Evolutionary conservation across 768 basidiomycete species (phyloP).

Genomic region (Mycena olivaceomarginata): DNA sequence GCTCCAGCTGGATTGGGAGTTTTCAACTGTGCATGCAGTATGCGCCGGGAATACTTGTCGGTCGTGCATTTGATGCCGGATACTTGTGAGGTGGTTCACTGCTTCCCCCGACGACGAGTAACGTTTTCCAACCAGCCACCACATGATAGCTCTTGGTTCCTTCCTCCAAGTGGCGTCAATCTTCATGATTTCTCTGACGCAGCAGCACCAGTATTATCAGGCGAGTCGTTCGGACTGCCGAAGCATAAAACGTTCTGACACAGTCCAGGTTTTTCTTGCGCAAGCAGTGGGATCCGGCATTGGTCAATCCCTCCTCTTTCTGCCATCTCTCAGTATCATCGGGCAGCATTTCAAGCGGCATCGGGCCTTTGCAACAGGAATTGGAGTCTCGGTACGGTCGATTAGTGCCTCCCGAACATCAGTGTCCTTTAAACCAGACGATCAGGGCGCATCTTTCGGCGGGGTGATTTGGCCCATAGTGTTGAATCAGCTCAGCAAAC

Average conservation of each 20-base stretch:
- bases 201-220: slow-evolving; percentile 38
- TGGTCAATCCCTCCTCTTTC: slow-evolving; percentile 35
- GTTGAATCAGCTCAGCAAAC: slow-evolving; percentile 31
- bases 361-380: slow-evolving; percentile 33
- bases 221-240: not conserved
- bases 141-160: slow-evolving; percentile 38
- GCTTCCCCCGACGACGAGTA: not conserved
- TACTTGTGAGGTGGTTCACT: slow-evolving; percentile 29
- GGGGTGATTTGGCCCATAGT: slow-evolving; percentile 39
- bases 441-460: slow-evolving; percentile 37
- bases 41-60: slow-evolving; percentile 35
- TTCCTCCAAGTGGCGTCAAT: slow-evolving; percentile 34
- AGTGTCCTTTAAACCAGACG: not conserved
- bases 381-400: slow-evolving; percentile 34
- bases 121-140: slow-evolving; percentile 15
- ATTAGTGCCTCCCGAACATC: not conserved
- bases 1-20: slow-evolving; percentile 36
- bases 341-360: slow-evolving; percentile 36
- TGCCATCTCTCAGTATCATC: slow-evolving; percentile 37
- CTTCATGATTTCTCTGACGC: slow-evolving; percentile 38
- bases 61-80: slow-evolving; percentile 38
- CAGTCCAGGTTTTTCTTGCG: slow-evolving; percentile 30
- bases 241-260: not conserved
- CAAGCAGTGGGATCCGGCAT: slow-evolving; percentile 36
- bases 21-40: slow-evolving; percentile 40